These are phyloP conservation scores for Ulvella scutata DNA, from an alignment of 139 green algal genomes.

Conservation along the genomic window DNA sequence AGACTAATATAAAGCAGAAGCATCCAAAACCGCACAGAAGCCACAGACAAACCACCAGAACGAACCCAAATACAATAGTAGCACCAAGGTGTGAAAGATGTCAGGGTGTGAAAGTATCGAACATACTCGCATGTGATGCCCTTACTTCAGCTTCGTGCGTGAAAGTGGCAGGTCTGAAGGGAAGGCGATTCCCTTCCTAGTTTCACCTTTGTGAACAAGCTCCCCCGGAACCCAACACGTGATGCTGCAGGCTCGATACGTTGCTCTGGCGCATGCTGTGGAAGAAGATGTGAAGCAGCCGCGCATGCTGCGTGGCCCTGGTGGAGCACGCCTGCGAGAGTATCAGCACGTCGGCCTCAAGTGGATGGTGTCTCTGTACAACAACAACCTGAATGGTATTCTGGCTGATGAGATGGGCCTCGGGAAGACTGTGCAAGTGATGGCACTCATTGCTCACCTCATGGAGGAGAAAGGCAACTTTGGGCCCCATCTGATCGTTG, in stretches of 20 bases:
- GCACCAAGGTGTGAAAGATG: no score
- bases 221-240: not conserved
- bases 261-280: slow-evolving; percentile 40
- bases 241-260: slow-evolving; percentile 18
- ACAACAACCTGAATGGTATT: slow-evolving; percentile 94
- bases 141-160: no score
- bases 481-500: slow-evolving; percentile 93
- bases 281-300: slow-evolving; percentile 46
- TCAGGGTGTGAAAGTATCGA: no score
- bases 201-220: no score
- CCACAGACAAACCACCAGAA: no score
- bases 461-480: slow-evolving; percentile 91
- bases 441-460: slow-evolving; percentile 85
- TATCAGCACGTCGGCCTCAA: slow-evolving; percentile 90
- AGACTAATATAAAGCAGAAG: no score
- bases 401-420: slow-evolving; percentile 94
- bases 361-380: slow-evolving; percentile 96
- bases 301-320: slow-evolving; percentile 51
- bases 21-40: no score
- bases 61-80: no score
- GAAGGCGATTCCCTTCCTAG: not conserved
- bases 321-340: slow-evolving; percentile 53
- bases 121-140: no score
- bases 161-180: no score
- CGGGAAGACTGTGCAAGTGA: slow-evolving; percentile 92